These are phyloP conservation scores for Usnea hakonensis DNA, from an alignment of 495 filamentous ascomycete genomes.

Conservation along the genomic window DNA sequence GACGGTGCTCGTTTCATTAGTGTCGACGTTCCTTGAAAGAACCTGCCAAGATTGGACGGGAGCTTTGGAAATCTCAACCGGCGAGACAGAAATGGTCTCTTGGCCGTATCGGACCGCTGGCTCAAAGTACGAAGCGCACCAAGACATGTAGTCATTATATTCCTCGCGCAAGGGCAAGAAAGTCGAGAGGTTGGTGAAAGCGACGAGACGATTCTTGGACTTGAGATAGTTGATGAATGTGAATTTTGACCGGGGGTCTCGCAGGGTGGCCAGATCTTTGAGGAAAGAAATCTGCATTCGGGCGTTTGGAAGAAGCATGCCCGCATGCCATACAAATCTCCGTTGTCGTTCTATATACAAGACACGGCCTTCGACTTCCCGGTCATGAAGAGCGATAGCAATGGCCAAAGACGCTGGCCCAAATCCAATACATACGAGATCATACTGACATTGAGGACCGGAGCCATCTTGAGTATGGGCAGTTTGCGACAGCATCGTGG, in stretches of 20 bases:
- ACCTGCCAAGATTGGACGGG: constrained; percentile 49
- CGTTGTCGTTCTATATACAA: constrained; percentile 80
- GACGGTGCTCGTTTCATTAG: constrained; percentile 44
- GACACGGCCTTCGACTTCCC: constrained; percentile 43
- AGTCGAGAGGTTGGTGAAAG: constrained; percentile 84
- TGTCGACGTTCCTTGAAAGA: constrained; percentile 43
- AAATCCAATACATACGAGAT: constrained; percentile 87
- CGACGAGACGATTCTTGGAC: constrained; percentile 64
- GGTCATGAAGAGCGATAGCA: constrained; percentile 80
- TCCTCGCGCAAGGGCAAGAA: constrained; percentile 82
- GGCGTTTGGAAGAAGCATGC: constrained; percentile 87
- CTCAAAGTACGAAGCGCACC: constrained; percentile 78
- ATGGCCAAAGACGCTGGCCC: constrained; percentile 91
- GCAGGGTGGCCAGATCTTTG: constrained; percentile 86
- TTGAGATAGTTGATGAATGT: constrained; percentile 95
- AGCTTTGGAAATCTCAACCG: constrained; percentile 34
- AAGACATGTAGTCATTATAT: constrained; percentile 90
- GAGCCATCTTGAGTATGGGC: not conserved
- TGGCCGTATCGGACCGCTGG: constrained; percentile 70
- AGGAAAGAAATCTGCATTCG: constrained; percentile 98
- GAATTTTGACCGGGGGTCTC: constrained; percentile 82
- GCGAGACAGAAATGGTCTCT: constrained; percentile 60
- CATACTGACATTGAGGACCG: constrained; percentile 51
- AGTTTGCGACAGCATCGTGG: not conserved
- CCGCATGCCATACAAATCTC: constrained; percentile 83